These are phyloP conservation scores for Hemisphaericaspora xylanilytica DNA, from an alignment of 1,139 yeast genomes.

Conservation along the genomic window DNA sequence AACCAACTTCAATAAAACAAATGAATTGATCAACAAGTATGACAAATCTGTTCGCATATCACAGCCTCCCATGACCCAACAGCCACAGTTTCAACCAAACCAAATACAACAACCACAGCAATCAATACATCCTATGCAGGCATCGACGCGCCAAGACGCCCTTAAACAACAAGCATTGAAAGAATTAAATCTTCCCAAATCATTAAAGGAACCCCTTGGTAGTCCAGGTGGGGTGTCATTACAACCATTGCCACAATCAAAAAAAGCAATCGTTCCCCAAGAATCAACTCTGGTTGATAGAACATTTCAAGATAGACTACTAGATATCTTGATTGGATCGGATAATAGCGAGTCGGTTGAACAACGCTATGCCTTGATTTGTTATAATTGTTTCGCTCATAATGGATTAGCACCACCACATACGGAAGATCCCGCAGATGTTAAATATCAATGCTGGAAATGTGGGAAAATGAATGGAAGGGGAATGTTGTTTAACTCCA, in stretches of 20 bases:
- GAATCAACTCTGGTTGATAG: conserved; percentile 12
- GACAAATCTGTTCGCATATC: conserved; percentile 17
- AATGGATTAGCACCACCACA: conserved; percentile 86
- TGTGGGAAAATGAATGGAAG: conserved; percentile 64
- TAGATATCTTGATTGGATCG: conserved; percentile 64
- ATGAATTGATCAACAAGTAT: conserved; percentile 66
- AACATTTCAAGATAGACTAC: conserved; percentile 41
- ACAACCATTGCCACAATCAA: not conserved
- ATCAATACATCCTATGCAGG: not conserved
- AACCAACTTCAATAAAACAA: conserved; percentile 77
- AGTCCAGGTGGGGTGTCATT: too few relatives aligned
- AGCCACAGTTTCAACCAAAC: not conserved
- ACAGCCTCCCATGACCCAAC: conserved; percentile 1
- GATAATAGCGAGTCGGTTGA: conserved; percentile 65
- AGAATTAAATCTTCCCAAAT: conserved; percentile 13
- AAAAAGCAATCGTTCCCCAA: conserved; percentile 1
- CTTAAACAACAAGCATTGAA: conserved; percentile 12
- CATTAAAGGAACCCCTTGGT: too few relatives aligned
- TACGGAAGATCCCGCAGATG: conserved; percentile 46
- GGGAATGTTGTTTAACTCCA: conserved; percentile 12
- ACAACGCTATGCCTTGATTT: conserved; percentile 70
- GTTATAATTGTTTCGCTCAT: conserved; percentile 61
- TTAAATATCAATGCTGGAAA: conserved; percentile 66
- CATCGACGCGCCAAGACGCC: conserved; percentile 2
- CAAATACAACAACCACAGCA: conserved; percentile 3